Evolutionary conservation across 2,329 filamentous ascomycete species (phyloP).

Genomic region (Hypomyces rosellus): DNA sequence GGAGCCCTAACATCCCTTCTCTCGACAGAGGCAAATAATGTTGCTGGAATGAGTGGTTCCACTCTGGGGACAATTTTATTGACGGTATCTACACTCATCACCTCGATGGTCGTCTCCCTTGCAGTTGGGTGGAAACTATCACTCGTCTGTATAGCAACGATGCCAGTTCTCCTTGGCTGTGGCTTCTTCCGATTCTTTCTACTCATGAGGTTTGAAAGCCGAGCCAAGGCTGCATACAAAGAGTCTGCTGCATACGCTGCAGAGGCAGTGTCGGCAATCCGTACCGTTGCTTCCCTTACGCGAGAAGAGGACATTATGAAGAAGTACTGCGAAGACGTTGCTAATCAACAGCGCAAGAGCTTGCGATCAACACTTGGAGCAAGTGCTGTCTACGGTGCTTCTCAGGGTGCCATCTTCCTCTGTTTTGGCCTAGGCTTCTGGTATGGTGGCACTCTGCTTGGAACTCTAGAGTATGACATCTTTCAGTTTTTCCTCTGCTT

Average conservation of each 20-base stretch:
- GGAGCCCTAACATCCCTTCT: slow-evolving; percentile 85
- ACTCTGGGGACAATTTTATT: slow-evolving; percentile 83
- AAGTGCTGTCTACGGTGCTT: slow-evolving; percentile 72
- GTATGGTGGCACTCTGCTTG: slow-evolving; percentile 78
- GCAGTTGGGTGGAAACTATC: slow-evolving; percentile 82
- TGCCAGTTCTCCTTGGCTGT: slow-evolving; percentile 70
- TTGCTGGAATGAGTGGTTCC: slow-evolving; percentile 80
- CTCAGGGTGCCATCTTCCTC: slow-evolving; percentile 77
- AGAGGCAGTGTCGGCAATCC: slow-evolving; percentile 88
- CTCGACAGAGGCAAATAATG: slow-evolving; percentile 81
- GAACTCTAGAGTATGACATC: slow-evolving; percentile 61
- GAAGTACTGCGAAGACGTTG: slow-evolving; percentile 64
- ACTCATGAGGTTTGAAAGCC: slow-evolving; percentile 69
- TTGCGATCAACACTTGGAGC: slow-evolving; percentile 70
- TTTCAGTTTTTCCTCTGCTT: slow-evolving; percentile 95
- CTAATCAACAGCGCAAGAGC: slow-evolving; percentile 58
- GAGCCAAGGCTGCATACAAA: slow-evolving; percentile 74
- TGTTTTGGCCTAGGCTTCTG: slow-evolving; percentile 86
- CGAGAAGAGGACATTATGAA: slow-evolving; percentile 74
- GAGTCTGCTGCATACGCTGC: slow-evolving; percentile 81
- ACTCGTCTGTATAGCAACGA: slow-evolving; percentile 71
- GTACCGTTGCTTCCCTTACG: slow-evolving; percentile 86
- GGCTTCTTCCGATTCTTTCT: slow-evolving; percentile 88
- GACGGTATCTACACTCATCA: slow-evolving; percentile 71
- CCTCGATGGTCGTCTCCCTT: slow-evolving; percentile 64